Evolutionary conservation across 768 basidiomycete genomes (phyloP).

Genomic region (Gloeophyllum trabeum): DNA sequence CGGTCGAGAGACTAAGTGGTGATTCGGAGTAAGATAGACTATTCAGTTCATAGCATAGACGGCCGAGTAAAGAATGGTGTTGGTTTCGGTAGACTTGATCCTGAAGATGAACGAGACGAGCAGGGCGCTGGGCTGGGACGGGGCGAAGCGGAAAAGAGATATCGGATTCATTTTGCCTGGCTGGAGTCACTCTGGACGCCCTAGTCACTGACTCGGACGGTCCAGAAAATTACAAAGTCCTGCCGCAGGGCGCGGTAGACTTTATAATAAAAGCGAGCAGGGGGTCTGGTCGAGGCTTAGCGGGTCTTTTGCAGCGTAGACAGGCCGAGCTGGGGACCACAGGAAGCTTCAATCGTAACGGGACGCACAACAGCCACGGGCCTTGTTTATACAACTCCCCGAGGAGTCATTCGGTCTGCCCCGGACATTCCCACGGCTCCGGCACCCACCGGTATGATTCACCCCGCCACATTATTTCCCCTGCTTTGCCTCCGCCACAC

Average conservation of each 20-base stretch:
- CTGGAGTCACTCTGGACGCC: neutral
- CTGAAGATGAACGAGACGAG: neutral
- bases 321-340: no score
- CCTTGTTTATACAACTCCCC: no score
- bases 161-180: neutral
- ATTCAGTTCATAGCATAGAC: neutral
- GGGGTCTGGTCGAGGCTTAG: neutral
- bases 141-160: neutral
- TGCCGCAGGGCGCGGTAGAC: conserved; percentile 3
- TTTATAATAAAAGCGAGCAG: conserved; percentile 2
- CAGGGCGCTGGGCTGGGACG: neutral
- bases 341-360: no score
- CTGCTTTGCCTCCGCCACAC: no score
- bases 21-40: neutral
- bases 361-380: no score
- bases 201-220: neutral
- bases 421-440: no score
- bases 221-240: conserved; percentile 5
- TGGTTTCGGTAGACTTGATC: neutral
- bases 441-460: no score
- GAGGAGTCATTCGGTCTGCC: no score
- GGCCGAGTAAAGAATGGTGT: neutral
- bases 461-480: no score
- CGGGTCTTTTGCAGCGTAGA: neutral
- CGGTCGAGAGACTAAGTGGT: neutral